Evolutionary conservation across 2,329 filamentous ascomycete genomes (phyloP).

Genomic region (Ophiocordyceps camponoti-rufipedis): DNA sequence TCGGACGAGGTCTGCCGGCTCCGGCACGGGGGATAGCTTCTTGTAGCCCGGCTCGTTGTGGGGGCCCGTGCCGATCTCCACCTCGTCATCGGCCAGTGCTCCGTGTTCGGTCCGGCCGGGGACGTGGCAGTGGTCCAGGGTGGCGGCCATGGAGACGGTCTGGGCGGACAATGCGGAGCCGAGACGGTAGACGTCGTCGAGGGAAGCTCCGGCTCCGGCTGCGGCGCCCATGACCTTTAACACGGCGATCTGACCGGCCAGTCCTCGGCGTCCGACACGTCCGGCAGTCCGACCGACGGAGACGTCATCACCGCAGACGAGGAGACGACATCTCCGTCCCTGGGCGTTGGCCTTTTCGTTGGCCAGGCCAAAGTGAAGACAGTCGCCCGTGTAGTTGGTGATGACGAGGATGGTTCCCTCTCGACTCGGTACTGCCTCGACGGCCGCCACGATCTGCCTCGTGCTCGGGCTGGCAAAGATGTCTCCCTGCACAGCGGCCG

Average conservation of each 20-base stretch:
- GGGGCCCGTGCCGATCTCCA: conserved; percentile 48
- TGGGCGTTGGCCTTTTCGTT: conserved; percentile 36
- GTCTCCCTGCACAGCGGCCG: conserved; percentile 40
- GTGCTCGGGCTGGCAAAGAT: conserved; percentile 47
- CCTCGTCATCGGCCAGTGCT: conserved; percentile 27
- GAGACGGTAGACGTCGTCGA: conserved; percentile 31
- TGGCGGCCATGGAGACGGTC: conserved; percentile 38
- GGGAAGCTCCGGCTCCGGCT: conserved; percentile 23
- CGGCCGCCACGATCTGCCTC: conserved; percentile 41
- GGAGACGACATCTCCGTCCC: conserved; percentile 34
- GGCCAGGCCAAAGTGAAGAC: conserved; percentile 41
- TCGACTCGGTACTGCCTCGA: conserved; percentile 34
- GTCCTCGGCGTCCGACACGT: conserved; percentile 40
- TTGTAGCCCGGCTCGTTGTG: conserved; percentile 48
- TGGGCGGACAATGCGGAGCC: conserved; percentile 29
- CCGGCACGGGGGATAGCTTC: conserved; percentile 33
- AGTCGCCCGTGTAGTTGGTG: conserved; percentile 48
- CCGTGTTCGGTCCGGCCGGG: conserved; percentile 30
- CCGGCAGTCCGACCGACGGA: conserved; percentile 39
- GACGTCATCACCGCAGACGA: conserved; percentile 47
- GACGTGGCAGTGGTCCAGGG: conserved; percentile 42
- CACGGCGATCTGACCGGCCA: conserved; percentile 42
- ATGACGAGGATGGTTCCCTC: conserved; percentile 40
- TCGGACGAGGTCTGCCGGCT: conserved; percentile 29
- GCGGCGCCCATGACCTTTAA: conserved; percentile 38